Evolutionary conservation across 306 rosid genomes (phyloP).

Genomic region (Echinosophora koreensis): DNA sequence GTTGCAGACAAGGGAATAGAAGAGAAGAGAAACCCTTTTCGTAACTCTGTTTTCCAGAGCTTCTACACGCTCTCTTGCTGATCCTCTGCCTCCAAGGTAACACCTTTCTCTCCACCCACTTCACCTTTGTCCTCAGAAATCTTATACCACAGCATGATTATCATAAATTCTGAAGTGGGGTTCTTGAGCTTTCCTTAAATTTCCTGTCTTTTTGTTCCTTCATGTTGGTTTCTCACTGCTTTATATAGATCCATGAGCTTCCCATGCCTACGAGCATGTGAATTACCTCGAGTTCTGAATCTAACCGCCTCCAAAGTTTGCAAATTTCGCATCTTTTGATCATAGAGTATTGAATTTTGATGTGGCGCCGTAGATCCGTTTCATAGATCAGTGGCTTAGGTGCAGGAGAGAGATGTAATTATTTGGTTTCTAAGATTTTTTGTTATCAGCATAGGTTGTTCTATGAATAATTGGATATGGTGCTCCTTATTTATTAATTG

Average conservation of each 20-base stretch:
- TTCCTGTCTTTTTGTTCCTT: background rate
- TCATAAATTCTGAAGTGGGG: background rate
- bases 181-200: conserved; percentile 3
- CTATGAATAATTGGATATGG: background rate
- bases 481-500: background rate
- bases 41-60: background rate
- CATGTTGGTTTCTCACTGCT: background rate
- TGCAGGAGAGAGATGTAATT: background rate
- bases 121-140: conserved; percentile 9
- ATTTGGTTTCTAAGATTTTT: background rate
- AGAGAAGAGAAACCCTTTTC: background rate
- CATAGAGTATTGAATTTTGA: background rate
- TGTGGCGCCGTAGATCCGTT: conserved; percentile 24
- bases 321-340: conserved; percentile 1
- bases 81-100: conserved; percentile 12
- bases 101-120: background rate
- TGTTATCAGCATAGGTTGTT: background rate
- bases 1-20: background rate
- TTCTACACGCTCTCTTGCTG: background rate
- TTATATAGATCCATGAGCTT: conserved; percentile 16
- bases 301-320: conserved; percentile 18
- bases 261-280: background rate
- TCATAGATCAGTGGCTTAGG: conserved; percentile 6
- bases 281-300: conserved; percentile 2
- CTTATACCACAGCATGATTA: background rate